Base-by-base conservation (phyloP, 2,329 filamentous ascomycete species). In the Acrodontium crateriforme region DNA sequence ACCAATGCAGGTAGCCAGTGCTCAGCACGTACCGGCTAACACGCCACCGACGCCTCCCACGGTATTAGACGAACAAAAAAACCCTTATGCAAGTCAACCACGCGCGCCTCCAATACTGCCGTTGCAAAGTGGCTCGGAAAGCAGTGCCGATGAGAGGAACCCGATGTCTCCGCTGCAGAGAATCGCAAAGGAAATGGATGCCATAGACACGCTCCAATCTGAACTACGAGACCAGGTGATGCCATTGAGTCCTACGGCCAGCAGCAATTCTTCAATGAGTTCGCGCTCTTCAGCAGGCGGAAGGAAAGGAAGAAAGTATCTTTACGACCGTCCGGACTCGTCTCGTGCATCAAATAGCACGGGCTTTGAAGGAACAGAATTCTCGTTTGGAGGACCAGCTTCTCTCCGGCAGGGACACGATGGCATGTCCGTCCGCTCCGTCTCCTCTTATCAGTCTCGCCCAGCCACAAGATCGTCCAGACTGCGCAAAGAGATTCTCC, bases 31-130 rank as follows among this genome's bases (percentile, higher is more conserved):
- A 17, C 81, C 83, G 13, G 74, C 78, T 36, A 65, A 78, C 16
- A 67, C 84, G 9, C 80, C 83, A 16, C 79, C 84, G 1, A 84
- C 79, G 1, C 81, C 83, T 9, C 81, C 83, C 2, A 80, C 85
- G 21, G 85, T 79, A 0, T 69, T 83, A 14, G 78, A 84, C 44
- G 76, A 84, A 44, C 69, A 73, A 32, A 65, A 61, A 30, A 67
- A 73, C 31, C 42, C 44, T 6, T 37, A 43, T 25, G 24, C 46
- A 39, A 25, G 42, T 42, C 24, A 28, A 39, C 32, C 28, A n/a
- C 38, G 45, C 2, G 48, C 47, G 3, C 45, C 55, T 6, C n/a
- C n/a, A n/a, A 35, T 49, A 11, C 35, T 61, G 9, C 46, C 49
- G 4, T 36, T 45, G 3, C 50, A 47, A 18, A 48, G 56, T 17